phyloP scores from a whole-genome alignment of 495 filamentous ascomycete species.

The Lasiosphaeria ovina region DNA sequence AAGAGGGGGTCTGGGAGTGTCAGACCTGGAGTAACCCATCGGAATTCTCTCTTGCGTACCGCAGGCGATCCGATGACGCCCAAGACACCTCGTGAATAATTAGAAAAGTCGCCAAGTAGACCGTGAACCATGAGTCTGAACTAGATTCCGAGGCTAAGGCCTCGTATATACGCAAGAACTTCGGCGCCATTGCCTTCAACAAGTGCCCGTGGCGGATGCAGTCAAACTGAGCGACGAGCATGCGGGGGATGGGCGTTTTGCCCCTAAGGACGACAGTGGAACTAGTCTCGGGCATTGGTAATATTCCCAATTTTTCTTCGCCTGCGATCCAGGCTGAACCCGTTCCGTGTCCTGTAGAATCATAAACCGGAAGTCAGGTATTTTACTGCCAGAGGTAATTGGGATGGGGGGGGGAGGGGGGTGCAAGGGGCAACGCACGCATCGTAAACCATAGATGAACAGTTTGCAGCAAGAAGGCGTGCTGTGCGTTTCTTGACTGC shows the following conservation, averaged over 20 bases:
- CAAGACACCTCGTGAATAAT: conserved; percentile 23
- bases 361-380: too few relatives aligned
- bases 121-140: conserved; percentile 36
- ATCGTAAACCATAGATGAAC: conserved; percentile 44
- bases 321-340: conserved; percentile 40
- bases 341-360: conserved; percentile 21
- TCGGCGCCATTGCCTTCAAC: conserved; percentile 20
- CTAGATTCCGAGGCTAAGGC: conserved; percentile 30
- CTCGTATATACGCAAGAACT: conserved; percentile 34
- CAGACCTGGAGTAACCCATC: conserved; percentile 14
- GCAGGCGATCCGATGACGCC: conserved; percentile 22
- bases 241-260: conserved; percentile 36
- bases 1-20: not conserved
- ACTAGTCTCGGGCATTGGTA: conserved; percentile 14
- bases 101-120: conserved; percentile 44
- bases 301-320: conserved; percentile 34
- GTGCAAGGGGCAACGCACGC: conserved; percentile 28
- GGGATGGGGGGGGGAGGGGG: not conserved
- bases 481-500: conserved; percentile 10
- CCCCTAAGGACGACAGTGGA: conserved; percentile 22
- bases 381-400: conserved; percentile 4
- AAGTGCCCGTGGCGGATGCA: conserved; percentile 35
- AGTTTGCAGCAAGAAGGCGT: conserved; percentile 28
- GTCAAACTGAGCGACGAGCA: conserved; percentile 51
- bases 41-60: conserved; percentile 17